A percentile compares a stretch with the other conserved stretches of the same genome.
phyloP scores from a whole-genome alignment of 2,329 filamentous ascomycete species.

The Nigrospora osmanthi region DNA sequence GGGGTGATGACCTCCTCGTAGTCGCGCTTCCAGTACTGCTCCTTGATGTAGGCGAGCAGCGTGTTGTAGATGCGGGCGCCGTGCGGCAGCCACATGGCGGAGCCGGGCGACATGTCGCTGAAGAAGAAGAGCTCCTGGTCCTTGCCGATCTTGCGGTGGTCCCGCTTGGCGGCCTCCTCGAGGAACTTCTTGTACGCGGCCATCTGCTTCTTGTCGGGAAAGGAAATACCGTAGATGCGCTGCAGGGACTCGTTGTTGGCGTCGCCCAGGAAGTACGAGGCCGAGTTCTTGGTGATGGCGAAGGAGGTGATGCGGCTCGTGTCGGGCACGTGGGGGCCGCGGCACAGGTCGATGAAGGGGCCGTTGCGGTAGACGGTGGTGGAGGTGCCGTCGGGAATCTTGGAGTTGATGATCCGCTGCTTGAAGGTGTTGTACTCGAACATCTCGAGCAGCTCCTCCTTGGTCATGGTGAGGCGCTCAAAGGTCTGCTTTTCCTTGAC shows the following conservation, averaged over 20 bases:
- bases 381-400: slow-evolving; percentile 79
- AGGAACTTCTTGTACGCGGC: slow-evolving; percentile 90
- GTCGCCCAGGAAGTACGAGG: slow-evolving; percentile 89
- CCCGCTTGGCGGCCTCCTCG: slow-evolving; percentile 95
- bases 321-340: slow-evolving; percentile 89
- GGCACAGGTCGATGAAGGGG: slow-evolving; percentile 88
- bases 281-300: slow-evolving; percentile 72
- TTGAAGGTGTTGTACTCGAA: slow-evolving; percentile 98
- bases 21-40: slow-evolving; percentile 86
- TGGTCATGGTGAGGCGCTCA: slow-evolving; percentile 79
- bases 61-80: slow-evolving; percentile 92
- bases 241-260: slow-evolving; percentile 91
- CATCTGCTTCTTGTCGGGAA: slow-evolving; percentile 90
- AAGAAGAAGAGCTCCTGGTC: slow-evolving; percentile 99
- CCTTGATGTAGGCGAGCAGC: slow-evolving; percentile 70
- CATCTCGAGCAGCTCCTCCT: slow-evolving; percentile 90
- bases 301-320: slow-evolving; percentile 93
- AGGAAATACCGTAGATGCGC: slow-evolving; percentile 93
- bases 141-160: slow-evolving; percentile 87
- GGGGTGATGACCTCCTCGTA: slow-evolving; percentile 95
- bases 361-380: slow-evolving; percentile 95
- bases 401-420: slow-evolving; percentile 92
- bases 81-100: slow-evolving; percentile 85
- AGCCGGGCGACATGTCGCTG: slow-evolving; percentile 86
- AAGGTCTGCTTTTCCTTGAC: slow-evolving; percentile 97